These are phyloP conservation scores for Neonectria ditissima DNA, from an alignment of 2,329 filamentous ascomycete species.

Conservation along the genomic window DNA sequence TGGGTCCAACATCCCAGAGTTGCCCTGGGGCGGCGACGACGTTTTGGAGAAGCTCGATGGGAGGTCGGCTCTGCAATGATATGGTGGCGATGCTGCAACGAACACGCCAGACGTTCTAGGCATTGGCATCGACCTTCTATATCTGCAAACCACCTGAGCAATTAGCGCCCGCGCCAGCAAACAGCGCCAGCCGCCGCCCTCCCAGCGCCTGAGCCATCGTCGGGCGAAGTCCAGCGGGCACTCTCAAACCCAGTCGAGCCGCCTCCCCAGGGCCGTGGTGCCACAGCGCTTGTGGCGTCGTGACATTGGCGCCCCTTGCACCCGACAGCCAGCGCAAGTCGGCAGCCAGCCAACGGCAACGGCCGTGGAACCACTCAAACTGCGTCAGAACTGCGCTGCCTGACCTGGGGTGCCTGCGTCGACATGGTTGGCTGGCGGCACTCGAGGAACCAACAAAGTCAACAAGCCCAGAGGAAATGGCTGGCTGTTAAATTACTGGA, in stretches of 20 bases:
- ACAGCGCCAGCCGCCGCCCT: not conserved
- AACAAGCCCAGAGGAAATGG: conserved; percentile 26
- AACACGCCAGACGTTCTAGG: not conserved
- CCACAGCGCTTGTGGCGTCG: conserved; percentile 39
- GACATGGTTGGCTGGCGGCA: conserved; percentile 31
- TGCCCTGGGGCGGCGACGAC: not conserved
- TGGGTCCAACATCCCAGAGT: not conserved
- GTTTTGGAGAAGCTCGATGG: not conserved
- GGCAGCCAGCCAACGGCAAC: conserved; percentile 24
- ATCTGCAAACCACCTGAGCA: not conserved
- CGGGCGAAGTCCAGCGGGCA: conserved; percentile 10
- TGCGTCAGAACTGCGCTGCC: conserved; percentile 14
- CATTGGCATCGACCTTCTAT: not conserved
- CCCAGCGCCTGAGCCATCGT: conserved; percentile 22
- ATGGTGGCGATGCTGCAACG: not conserved
- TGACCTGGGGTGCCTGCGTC: conserved; percentile 9
- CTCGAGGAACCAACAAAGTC: conserved; percentile 33
- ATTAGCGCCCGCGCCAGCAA: conserved; percentile 8
- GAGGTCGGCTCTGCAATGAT: not conserved
- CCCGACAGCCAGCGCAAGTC: conserved; percentile 16
- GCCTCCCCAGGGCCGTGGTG: conserved; percentile 26
- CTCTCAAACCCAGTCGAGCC: conserved; percentile 38
- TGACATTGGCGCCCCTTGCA: conserved; percentile 32
- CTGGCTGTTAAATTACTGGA: conserved; percentile 21
- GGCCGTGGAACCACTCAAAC: conserved; percentile 21